Evolutionary conservation across 768 basidiomycete genomes (phyloP).

Genomic region (Podaxis sp.): DNA sequence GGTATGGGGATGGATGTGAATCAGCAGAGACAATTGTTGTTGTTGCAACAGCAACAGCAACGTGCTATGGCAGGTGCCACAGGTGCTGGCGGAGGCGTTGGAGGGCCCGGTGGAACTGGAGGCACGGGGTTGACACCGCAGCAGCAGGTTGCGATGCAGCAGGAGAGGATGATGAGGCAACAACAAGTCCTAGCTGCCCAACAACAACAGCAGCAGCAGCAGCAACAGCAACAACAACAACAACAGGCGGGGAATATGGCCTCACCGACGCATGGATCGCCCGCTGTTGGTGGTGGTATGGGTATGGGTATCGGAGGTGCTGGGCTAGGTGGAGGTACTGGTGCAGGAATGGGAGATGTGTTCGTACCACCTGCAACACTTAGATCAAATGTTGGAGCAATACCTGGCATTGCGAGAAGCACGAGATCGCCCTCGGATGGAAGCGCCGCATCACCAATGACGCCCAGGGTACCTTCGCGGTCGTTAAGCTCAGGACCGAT

Average conservation of each 20-base stretch:
- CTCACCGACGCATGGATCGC: conserved; percentile 18
- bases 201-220: conserved; percentile 23
- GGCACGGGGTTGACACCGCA: conserved; percentile 19
- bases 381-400: conserved; percentile 49
- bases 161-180: conserved; percentile 31
- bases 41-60: conserved; percentile 20
- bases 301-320: neutral
- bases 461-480: conserved; percentile 30
- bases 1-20: conserved; percentile 22
- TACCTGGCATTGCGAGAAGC: conserved; percentile 74
- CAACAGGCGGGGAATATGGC: conserved; percentile 32
- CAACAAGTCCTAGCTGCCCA: conserved; percentile 34
- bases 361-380: conserved; percentile 32
- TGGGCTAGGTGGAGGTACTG: neutral
- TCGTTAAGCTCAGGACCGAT: conserved; percentile 32
- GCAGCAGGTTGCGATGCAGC: conserved; percentile 24
- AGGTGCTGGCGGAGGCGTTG: conserved; percentile 10
- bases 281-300: conserved; percentile 18
- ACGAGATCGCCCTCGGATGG: conserved; percentile 69
- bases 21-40: conserved; percentile 24
- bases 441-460: conserved; percentile 41
- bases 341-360: conserved; percentile 24
- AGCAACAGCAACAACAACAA: conserved; percentile 25
- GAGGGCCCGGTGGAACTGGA: conserved; percentile 12
- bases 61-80: conserved; percentile 12